phyloP scores from a whole-genome alignment of 106 monocot genomes.

The Apostasia shenzhenica region DNA sequence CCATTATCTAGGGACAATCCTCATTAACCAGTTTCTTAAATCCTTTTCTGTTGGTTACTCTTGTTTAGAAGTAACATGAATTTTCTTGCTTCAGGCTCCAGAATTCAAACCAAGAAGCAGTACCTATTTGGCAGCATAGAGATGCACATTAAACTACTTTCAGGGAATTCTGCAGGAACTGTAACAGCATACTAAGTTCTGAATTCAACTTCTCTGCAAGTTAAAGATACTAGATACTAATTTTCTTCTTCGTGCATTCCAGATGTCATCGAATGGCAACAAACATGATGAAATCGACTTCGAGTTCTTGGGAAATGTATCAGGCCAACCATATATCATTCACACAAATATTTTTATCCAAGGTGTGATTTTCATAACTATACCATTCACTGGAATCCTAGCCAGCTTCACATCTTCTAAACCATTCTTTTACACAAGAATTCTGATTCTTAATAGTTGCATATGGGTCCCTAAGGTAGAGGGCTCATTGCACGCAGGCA shows the following conservation, averaged over 20 bases:
- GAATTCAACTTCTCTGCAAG: neutral
- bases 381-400: constrained; percentile 72
- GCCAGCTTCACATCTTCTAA: too few relatives aligned
- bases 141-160: constrained; percentile 25
- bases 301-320: constrained; percentile 66
- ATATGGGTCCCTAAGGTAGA: too few relatives aligned
- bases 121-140: constrained; percentile 27
- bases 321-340: constrained; percentile 64
- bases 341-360: constrained; percentile 60
- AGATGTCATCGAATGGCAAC: constrained; percentile 43
- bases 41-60: neutral
- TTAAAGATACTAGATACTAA: neutral
- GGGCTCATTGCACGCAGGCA: too few relatives aligned
- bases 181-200: constrained; percentile 19
- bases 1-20: neutral
- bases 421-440: too few relatives aligned
- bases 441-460: too few relatives aligned
- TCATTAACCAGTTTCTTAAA: neutral
- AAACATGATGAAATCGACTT: constrained; percentile 77
- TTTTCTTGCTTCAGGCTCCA: constrained; percentile 8
- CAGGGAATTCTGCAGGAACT: constrained; percentile 33
- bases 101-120: constrained; percentile 16
- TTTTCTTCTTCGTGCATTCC: neutral
- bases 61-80: neutral
- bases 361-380: constrained; percentile 73